phyloP scores from a whole-genome alignment of 2,329 filamentous ascomycete genomes.

The Neonectria ditissima region DNA sequence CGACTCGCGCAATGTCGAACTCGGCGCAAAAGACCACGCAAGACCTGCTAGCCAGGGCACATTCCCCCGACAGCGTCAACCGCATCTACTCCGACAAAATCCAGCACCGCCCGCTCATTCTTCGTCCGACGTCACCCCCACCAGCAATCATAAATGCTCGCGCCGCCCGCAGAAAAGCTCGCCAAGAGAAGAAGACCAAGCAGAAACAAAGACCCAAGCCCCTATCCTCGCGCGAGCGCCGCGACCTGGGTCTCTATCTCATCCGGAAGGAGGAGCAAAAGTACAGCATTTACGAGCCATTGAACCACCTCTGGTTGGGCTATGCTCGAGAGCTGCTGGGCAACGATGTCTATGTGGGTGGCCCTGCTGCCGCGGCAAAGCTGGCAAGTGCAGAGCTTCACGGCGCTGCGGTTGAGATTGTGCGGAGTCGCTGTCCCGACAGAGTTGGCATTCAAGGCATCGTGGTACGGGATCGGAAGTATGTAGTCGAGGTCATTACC shows the following conservation, averaged over 20 bases:
- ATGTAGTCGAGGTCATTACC: conserved; percentile 87
- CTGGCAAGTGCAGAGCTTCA: conserved; percentile 91
- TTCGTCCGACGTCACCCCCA: conserved; percentile 79
- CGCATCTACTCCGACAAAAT: conserved; percentile 86
- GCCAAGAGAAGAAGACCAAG: conserved; percentile 58
- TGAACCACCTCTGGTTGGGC: conserved; percentile 83
- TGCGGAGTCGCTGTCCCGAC: conserved; percentile 82
- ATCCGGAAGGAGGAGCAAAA: conserved; percentile 72
- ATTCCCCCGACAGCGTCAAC: conserved; percentile 77
- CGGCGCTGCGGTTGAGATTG: conserved; percentile 85
- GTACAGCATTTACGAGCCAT: conserved; percentile 80
- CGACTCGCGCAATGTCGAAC: conserved; percentile 48
- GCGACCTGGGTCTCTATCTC: conserved; percentile 77
- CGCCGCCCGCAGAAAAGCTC: conserved; percentile 64
- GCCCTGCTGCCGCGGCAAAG: conserved; percentile 74
- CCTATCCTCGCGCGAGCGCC: conserved; percentile 83
- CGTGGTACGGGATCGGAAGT: conserved; percentile 88
- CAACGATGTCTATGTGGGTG: conserved; percentile 66
- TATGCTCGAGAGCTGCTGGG: conserved; percentile 89
- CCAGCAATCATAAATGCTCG: conserved; percentile 67
- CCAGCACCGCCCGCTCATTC: conserved; percentile 82
- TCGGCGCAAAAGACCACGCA: conserved; percentile 61
- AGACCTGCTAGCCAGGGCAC: conserved; percentile 79
- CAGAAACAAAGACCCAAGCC: conserved; percentile 70
- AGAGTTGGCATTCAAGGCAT: conserved; percentile 88